Evolutionary conservation across 441 rosid species (phyloP), one percentile per base, ranked within the genome.

Genomic region (Jatropha podagrica): DNA sequence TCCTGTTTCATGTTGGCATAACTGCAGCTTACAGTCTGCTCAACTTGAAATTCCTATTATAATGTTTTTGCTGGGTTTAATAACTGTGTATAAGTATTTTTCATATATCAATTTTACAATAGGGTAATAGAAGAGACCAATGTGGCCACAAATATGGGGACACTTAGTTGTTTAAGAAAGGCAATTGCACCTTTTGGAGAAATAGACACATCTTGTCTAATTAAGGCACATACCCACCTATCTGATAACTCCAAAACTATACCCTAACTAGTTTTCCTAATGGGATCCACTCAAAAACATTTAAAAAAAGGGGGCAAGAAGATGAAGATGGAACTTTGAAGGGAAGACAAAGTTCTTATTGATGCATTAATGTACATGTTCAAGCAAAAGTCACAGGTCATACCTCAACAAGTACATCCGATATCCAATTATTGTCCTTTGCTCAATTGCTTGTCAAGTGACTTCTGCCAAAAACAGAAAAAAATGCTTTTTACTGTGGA

Each of bases 261-360:
- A 9, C 17, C 32, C 40, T 2, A 49, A 51, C 0, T 17, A 32
- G 48, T 27, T 26, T 32, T 62, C 27, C 23, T 23, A n/a, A 40
- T n/a, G 65, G 38, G 37, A n/a, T 7, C n/a, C 65, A 41, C 54
- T 37, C 14, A 27, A 27, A 61, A 3, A 23, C 12, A 37, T 4
- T 1, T 17, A 10, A 40, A 4, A 12, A 59, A 59, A 12, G 14
- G 20, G 26, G 17, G 12, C 1, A 42, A 26, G 60, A 14, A 18
- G 38, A 59, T 42, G 48, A 44, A 44, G 48, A 44, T 6, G 55
- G 14, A 59, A 37, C 73, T 54, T 69, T 55, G 23, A 54, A 69
- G 62, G 48, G 27, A 69, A 69, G 46, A 69, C n/a, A 69, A 37
- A 54, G 15, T 10, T 51, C 62, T 7, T 17, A 38, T 69, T 54